Base-by-base conservation (phyloP, 2,329 filamentous ascomycete species). In the Septoria petroselini region DNA sequence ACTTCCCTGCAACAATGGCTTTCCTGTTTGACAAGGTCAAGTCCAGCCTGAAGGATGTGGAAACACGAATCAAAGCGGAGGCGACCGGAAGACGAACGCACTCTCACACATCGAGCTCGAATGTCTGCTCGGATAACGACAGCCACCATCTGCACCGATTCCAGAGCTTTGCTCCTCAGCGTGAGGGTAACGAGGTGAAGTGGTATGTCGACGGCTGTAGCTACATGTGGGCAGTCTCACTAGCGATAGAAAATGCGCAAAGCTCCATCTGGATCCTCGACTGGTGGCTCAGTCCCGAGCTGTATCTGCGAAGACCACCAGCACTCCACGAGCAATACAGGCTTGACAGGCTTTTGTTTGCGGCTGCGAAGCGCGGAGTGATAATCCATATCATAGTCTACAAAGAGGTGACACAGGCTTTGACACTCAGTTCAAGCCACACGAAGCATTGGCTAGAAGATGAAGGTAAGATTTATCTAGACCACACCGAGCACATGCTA, bases 371-470 rank as follows among this genome's bases (percentile, higher is more conserved):
- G 70, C 81, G 90, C 35, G 91, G 90, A 34, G 90, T 95, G 38
- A 82, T 85, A 60, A 77, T 95, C 60, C 85, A 91, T 61, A 77
- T 95, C 43, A 90, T 95, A 45, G 88, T 95, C 8, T 95, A 95
- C 73, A 95, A 95, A 71, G 91, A 96, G 71, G 73, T 76, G 55
- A 73, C 72, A 59, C 64, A 72, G 58, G 68, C 68, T 62, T 68
- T 76, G 66, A 72, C 71, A 45, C 77, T 85, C 41, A 83, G 76
- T 8, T 84, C 79, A 0, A 69, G 83, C 61, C 88, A 95, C 65
- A 95, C 89, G 3, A 93, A 91, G 64, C 82, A 88, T 63, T 76
- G 78, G 34, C 73, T 95, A 23, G 88, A 95, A 65, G 60, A 66
- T 3, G 76, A 93, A 19, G 62, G 65, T 5, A 75, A 91, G 27